Evolutionary conservation across 352 stramenopile genomes (phyloP).

Genomic region (Phytophthora europaea): DNA sequence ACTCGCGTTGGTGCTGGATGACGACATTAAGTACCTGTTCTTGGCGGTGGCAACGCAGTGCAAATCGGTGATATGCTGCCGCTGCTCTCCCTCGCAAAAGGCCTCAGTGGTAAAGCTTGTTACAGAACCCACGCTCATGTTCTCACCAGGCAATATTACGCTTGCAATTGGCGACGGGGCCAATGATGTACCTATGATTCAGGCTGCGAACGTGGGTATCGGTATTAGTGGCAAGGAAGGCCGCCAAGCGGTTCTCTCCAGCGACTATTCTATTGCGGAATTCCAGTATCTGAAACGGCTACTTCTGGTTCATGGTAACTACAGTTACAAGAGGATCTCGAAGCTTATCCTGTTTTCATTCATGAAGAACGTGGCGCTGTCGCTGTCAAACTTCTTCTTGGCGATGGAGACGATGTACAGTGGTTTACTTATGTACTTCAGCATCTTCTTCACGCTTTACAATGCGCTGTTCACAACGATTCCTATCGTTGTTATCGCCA

Average conservation of each 20-base stretch:
- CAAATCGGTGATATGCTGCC: conserved; percentile 92
- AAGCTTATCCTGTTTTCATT: conserved; percentile 92
- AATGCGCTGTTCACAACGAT: conserved; percentile 93
- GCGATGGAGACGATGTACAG: conserved; percentile 89
- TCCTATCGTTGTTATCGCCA: conserved; percentile 90
- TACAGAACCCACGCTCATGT: conserved; percentile 90
- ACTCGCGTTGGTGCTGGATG: conserved; percentile 81
- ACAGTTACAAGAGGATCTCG: conserved; percentile 93
- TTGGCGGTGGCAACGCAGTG: conserved; percentile 89
- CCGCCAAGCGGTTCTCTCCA: conserved; percentile 86
- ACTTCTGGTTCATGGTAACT: conserved; percentile 89
- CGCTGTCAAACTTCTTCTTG: conserved; percentile 89
- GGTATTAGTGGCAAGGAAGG: conserved; percentile 91
- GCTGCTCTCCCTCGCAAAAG: conserved; percentile 88
- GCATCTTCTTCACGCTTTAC: conserved; percentile 92
- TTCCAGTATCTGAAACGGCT: conserved; percentile 88
- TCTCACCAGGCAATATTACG: conserved; percentile 90
- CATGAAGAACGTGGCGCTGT: conserved; percentile 91
- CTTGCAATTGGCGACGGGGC: conserved; percentile 88
- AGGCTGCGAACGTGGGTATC: conserved; percentile 87
- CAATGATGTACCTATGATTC: conserved; percentile 92
- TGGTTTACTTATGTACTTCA: conserved; percentile 90
- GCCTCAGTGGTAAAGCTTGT: conserved; percentile 88
- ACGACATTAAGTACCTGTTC: conserved; percentile 93
- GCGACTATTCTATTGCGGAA: conserved; percentile 87